phyloP scores from a whole-genome alignment of 352 stramenopile species.

The Globisporangium nodosum region DNA sequence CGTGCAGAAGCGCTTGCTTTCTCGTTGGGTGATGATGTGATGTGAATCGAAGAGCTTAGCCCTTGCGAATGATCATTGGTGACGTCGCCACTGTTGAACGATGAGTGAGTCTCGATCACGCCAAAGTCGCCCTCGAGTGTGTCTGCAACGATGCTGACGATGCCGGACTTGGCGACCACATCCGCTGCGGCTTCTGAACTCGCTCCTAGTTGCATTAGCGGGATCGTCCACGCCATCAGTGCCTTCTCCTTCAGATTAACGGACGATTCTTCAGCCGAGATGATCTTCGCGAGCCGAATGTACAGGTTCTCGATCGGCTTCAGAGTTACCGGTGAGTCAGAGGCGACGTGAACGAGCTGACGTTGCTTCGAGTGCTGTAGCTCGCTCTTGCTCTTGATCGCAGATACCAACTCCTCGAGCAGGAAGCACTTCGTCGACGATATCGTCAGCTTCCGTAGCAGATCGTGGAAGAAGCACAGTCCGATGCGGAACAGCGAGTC shows the following conservation, averaged over 20 bases:
- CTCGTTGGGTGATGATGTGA: not conserved
- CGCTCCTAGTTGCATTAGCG: conserved; percentile 4
- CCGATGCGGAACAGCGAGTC: conserved; percentile 21
- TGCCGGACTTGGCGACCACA: conserved; percentile 15
- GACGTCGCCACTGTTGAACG: not conserved
- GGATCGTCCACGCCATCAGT: conserved; percentile 30
- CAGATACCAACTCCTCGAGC: conserved; percentile 22
- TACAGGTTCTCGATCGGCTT: conserved; percentile 53
- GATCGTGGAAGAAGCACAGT: conserved; percentile 42
- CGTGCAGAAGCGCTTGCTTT: not conserved
- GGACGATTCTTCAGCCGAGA: conserved; percentile 32
- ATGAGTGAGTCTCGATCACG: not conserved
- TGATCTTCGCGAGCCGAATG: conserved; percentile 32
- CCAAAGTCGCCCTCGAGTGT: conserved; percentile 4
- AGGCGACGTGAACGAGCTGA: not conserved
- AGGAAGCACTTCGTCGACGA: conserved; percentile 35
- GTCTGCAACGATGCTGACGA: conserved; percentile 11
- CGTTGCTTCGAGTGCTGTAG: not conserved
- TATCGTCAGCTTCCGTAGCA: conserved; percentile 46
- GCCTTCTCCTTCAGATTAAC: conserved; percentile 37
- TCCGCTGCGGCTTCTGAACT: conserved; percentile 3
- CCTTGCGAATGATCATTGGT: not conserved
- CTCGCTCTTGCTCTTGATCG: not conserved
- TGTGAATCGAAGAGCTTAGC: not conserved
- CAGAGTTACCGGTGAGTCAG: not conserved